Percentiles rank a stretch among this genome's conserved stretches.
phyloP scores from a whole-genome alignment of 2,329 filamentous ascomycete species.

The Coniochaeta prunicola region DNA sequence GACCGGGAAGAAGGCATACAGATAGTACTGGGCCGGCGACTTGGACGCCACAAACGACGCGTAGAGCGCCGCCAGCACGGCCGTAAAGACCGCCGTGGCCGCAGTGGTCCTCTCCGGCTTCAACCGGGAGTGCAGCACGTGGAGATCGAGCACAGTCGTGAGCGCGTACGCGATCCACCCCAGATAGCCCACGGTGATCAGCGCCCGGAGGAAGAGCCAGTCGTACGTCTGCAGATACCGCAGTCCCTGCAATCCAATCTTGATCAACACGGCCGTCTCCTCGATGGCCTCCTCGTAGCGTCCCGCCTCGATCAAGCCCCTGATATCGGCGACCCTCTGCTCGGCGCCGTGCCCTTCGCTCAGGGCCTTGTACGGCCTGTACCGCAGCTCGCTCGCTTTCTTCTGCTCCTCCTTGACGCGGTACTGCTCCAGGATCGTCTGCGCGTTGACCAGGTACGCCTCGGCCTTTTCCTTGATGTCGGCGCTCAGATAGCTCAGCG shows the following conservation, averaged over 20 bases:
- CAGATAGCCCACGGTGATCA: slow-evolving; percentile 85
- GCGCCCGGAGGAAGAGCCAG: slow-evolving; percentile 86
- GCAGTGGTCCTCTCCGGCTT: slow-evolving; percentile 54
- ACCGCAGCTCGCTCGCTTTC: slow-evolving; percentile 65
- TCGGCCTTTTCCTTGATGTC: slow-evolving; percentile 70
- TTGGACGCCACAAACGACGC: slow-evolving; percentile 72
- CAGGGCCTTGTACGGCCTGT: slow-evolving; percentile 67
- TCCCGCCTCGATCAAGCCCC: slow-evolving; percentile 56
- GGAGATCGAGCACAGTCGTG: slow-evolving; percentile 79
- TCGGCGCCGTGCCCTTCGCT: slow-evolving; percentile 58
- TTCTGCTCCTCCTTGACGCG: slow-evolving; percentile 87
- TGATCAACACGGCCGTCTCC: slow-evolving; percentile 69
- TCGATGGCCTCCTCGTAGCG: slow-evolving; percentile 71
- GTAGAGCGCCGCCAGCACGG: slow-evolving; percentile 67
- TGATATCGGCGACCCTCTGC: slow-evolving; percentile 60
- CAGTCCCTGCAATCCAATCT: slow-evolving; percentile 70
- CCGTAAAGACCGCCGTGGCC: slow-evolving; percentile 63
- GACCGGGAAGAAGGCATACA: slow-evolving; percentile 85
- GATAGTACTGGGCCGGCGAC: slow-evolving; percentile 80
- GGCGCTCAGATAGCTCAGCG: slow-evolving; percentile 72
- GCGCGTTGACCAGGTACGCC: slow-evolving; percentile 77
- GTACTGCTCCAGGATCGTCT: slow-evolving; percentile 91
- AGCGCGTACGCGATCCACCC: slow-evolving; percentile 94
- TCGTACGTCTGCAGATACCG: slow-evolving; percentile 97
- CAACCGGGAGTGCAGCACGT: slow-evolving; percentile 69